These are phyloP conservation scores for Adansonia digitata DNA, from an alignment of 345 rosid genomes.

Conservation along the genomic window DNA sequence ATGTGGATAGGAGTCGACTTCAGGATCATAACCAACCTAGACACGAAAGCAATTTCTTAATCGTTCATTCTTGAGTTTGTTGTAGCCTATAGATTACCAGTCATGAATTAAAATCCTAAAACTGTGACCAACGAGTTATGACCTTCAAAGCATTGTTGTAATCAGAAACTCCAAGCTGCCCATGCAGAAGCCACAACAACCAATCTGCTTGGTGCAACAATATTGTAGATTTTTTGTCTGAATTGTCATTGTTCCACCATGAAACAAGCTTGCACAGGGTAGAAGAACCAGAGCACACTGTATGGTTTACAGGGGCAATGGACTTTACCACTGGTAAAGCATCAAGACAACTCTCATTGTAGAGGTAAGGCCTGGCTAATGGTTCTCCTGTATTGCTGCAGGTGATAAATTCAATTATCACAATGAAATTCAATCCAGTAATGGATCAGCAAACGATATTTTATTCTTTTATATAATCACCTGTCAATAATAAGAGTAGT, in stretches of 20 bases:
- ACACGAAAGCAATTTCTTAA: not conserved
- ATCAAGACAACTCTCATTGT: constrained; percentile 75
- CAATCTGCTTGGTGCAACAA: constrained; percentile 95
- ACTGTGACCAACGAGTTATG: not conserved
- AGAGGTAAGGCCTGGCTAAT: constrained; percentile 65
- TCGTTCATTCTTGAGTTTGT: not conserved
- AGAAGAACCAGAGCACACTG: constrained; percentile 84
- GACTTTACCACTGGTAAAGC: constrained; percentile 68
- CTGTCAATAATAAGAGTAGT: constrained; percentile 77
- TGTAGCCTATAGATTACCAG: not conserved
- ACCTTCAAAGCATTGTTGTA: constrained; percentile 93
- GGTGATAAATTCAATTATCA: constrained; percentile 9
- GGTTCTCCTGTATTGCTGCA: constrained; percentile 66
- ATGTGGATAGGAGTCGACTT: constrained; percentile 68
- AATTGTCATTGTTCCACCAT: constrained; percentile 61
- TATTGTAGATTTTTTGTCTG: constrained; percentile 45
- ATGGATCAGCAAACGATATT: not conserved
- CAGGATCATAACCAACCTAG: constrained; percentile 96
- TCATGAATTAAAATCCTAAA: not conserved
- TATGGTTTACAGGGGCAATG: constrained; percentile 81
- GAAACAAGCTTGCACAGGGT: constrained; percentile 89
- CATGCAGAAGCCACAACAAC: constrained; percentile 92
- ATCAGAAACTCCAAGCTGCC: constrained; percentile 82
- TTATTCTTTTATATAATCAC: constrained; percentile 23
- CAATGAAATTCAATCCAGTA: constrained; percentile 1